These are phyloP conservation scores for Microdochium trichocladiopsis DNA, from an alignment of 2,329 filamentous ascomycete species.

Conservation along the genomic window DNA sequence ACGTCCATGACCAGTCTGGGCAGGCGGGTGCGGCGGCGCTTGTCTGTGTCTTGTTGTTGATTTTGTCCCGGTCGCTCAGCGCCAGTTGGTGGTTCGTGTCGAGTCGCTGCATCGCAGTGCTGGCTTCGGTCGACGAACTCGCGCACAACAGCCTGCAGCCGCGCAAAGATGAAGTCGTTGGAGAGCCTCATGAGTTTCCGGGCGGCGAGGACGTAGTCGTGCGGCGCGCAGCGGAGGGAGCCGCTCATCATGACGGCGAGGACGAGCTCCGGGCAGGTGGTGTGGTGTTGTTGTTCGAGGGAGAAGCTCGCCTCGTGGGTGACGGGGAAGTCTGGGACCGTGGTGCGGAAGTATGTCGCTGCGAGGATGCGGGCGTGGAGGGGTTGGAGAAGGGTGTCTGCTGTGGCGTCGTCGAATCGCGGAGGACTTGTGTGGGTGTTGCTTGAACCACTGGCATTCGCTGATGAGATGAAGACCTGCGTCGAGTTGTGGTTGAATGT, in stretches of 20 bases:
- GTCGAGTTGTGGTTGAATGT: not conserved
- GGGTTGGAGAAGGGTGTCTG: not conserved
- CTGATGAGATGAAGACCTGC: not conserved
- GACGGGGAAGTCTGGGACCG: slow-evolving; percentile 17
- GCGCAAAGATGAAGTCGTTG: slow-evolving; percentile 11
- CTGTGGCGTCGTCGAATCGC: not conserved
- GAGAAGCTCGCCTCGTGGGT: slow-evolving; percentile 16
- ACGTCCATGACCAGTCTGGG: too few relatives aligned
- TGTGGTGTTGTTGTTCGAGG: too few relatives aligned
- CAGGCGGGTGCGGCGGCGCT: too few relatives aligned
- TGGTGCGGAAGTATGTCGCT: slow-evolving; percentile 14
- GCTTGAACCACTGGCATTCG: not conserved
- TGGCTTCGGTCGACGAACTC: not conserved
- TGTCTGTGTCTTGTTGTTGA: too few relatives aligned
- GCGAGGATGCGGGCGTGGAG: slow-evolving; percentile 9
- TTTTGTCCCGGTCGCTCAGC: too few relatives aligned
- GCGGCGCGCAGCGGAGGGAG: slow-evolving; percentile 8
- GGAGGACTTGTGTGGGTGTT: not conserved
- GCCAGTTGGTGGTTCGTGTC: too few relatives aligned
- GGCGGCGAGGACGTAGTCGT: slow-evolving; percentile 8
- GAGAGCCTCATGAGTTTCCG: slow-evolving; percentile 6
- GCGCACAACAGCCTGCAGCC: slow-evolving; percentile 2
- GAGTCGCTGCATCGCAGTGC: too few relatives aligned
- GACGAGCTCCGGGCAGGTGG: slow-evolving; percentile 7
- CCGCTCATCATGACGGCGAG: slow-evolving; percentile 10